A percentile compares a stretch with the other conserved stretches of the same genome.
phyloP scores from a whole-genome alignment of 331 rosid genomes.

The Quercus tomentella region DNA sequence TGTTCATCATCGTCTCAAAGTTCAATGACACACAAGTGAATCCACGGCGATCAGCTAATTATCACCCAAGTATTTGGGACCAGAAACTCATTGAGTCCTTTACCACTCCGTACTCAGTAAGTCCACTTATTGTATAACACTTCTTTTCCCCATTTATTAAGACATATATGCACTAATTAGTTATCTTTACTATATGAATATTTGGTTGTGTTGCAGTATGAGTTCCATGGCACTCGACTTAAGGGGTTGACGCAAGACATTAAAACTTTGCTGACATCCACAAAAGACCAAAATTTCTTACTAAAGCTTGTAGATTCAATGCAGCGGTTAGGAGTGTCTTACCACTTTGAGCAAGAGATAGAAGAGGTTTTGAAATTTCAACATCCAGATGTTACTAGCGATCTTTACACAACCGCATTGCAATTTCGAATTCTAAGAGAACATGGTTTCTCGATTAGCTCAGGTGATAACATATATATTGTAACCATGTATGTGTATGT shows the following conservation, averaged over 20 bases:
- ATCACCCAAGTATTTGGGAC: slow-evolving; percentile 35
- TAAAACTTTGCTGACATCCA: neutral
- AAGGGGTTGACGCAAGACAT: slow-evolving; percentile 13
- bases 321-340: slow-evolving; percentile 27
- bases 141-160: too few species aligned
- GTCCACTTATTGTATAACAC: neutral
- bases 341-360: slow-evolving; percentile 32
- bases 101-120: slow-evolving; percentile 13
- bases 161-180: too few species aligned
- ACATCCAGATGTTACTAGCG: neutral
- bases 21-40: neutral
- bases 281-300: neutral
- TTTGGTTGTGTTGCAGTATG: slow-evolving; percentile 14
- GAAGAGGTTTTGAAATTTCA: neutral
- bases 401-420: slow-evolving; percentile 15
- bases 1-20: neutral
- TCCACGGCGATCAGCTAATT: slow-evolving; percentile 25
- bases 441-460: slow-evolving; percentile 17
- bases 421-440: slow-evolving; percentile 25
- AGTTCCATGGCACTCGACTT: slow-evolving; percentile 9
- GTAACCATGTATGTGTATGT: too few species aligned
- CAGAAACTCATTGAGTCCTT: slow-evolving; percentile 20
- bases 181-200: too few species aligned
- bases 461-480: slow-evolving; percentile 1
- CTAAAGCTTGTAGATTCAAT: slow-evolving; percentile 6